Base-by-base conservation (phyloP, 1,139 yeast genomes). In the Saccharomyces hybrid region DNA sequence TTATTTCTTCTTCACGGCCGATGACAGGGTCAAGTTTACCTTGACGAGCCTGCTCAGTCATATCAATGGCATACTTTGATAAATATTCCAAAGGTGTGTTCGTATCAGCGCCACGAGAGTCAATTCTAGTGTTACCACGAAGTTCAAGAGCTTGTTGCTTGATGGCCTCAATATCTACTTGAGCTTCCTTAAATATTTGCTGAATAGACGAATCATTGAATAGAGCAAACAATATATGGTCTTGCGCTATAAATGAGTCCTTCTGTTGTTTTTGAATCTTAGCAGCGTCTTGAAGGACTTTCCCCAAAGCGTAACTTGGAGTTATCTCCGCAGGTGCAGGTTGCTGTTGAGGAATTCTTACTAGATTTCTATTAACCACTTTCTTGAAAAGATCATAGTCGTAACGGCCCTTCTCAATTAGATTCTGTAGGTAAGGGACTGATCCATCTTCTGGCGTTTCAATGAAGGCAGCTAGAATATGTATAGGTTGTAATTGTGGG, bases 21-120 rank as follows among this genome's bases (percentile, higher is more conserved):
- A 93, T 95, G 51, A 95, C 99, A 2, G 99, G 99, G 71, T 93
- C 99, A 58, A 93, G 82, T 70, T 87, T 88, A 68, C 99, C 99
- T 67, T 87, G 85, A 61, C 96, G 80, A 11, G 99, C 99, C 71
- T 83, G 83, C 64, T 88, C 95, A 0, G 99, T 95, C 75, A 93
- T 80, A 70, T 93, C 97, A 62, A 86, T 81, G 59, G 98, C 96
- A 71, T 93, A 93, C 70, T 95, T 93, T 59, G 80, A 75, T 66
- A 95, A 77, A 64, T 89, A 93, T 70, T 93, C 99, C 64, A 80
- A 83, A 56, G 86, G 80, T 50, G 85, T 82, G 11, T 93, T 86
- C 5, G 97, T 85, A 69, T 93, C 99, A 1, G 99, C 98, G 62
- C 84, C 86, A 69, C 97, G 81, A 1, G 97, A 86, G 68, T 93